phyloP scores from a whole-genome alignment of 1,284 basidiomycete genomes.

The Dichomitus squalens region DNA sequence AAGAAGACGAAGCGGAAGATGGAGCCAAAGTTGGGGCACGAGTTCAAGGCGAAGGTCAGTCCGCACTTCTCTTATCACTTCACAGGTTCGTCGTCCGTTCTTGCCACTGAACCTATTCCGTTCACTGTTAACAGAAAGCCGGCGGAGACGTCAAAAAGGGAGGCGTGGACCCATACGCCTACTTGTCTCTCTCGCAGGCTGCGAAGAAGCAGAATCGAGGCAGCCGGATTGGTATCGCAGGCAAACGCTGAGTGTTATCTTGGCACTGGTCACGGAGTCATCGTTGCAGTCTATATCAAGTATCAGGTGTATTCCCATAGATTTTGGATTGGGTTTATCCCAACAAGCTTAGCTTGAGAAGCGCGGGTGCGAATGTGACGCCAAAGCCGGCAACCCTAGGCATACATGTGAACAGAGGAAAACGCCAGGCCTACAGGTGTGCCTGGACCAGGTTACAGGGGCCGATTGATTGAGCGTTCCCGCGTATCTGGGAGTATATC shows the following conservation, averaged over 20 bases:
- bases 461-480: too few species aligned
- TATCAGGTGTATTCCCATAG: background rate
- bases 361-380: background rate
- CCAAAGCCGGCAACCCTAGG: too few species aligned
- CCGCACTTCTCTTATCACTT: constrained; percentile 3
- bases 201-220: constrained; percentile 58
- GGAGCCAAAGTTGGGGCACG: constrained; percentile 72
- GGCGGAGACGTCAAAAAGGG: constrained; percentile 90
- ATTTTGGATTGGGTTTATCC: background rate
- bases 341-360: background rate
- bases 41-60: constrained; percentile 86
- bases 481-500: too few species aligned
- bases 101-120: background rate
- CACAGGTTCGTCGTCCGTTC: background rate
- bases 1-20: constrained; percentile 63
- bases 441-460: too few species aligned
- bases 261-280: too few species aligned
- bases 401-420: too few species aligned
- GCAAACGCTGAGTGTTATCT: constrained; percentile 31
- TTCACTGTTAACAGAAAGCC: constrained; percentile 67
- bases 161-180: constrained; percentile 91
- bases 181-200: constrained; percentile 81
- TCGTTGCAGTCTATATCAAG: background rate
- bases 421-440: too few species aligned
- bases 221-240: constrained; percentile 35